Conservation (phyloP, 306 rosid genomes). For the Prunus mongolica region DNA sequence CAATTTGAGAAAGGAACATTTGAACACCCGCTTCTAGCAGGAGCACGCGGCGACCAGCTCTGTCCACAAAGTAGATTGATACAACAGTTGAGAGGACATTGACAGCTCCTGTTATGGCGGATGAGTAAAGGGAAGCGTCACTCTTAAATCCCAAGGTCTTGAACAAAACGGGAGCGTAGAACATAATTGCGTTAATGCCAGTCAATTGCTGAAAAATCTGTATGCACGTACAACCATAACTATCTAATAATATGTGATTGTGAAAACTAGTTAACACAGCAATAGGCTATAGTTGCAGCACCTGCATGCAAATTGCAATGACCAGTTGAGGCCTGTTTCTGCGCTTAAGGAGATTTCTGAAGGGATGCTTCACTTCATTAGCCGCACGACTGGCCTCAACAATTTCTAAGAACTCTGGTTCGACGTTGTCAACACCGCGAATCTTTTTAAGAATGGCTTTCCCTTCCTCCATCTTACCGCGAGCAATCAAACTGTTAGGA, state of each 20-base stretch:
- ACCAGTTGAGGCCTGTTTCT: conserved; percentile 48
- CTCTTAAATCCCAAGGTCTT: conserved; percentile 39
- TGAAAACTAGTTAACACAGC: neutral
- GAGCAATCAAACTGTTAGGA: conserved; percentile 53
- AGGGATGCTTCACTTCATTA: conserved; percentile 33
- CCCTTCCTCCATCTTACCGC: conserved; percentile 45
- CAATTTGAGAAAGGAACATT: conserved; percentile 53
- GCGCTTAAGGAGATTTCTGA: conserved; percentile 34
- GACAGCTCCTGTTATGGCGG: conserved; percentile 55
- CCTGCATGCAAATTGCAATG: conserved; percentile 47
- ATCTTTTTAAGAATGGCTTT: conserved; percentile 45
- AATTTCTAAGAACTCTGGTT: conserved; percentile 47
- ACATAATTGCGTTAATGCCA: conserved; percentile 63
- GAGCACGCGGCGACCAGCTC: conserved; percentile 38
- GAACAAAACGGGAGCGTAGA: conserved; percentile 64
- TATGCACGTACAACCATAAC: neutral
- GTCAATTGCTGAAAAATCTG: conserved; percentile 66
- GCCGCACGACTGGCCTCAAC: conserved; percentile 45
- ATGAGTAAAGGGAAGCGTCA: conserved; percentile 48
- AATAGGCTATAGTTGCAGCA: neutral
- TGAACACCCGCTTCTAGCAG: conserved; percentile 54
- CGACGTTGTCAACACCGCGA: conserved; percentile 46
- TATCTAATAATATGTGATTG: too few relatives aligned
- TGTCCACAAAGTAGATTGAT: conserved; percentile 46
- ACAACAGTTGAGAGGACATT: conserved; percentile 51